Evolutionary conservation across 2,329 filamentous ascomycete species (phyloP), one percentile per base, ranked within the genome.

Genomic region (Dactylellina haptotyla): DNA sequence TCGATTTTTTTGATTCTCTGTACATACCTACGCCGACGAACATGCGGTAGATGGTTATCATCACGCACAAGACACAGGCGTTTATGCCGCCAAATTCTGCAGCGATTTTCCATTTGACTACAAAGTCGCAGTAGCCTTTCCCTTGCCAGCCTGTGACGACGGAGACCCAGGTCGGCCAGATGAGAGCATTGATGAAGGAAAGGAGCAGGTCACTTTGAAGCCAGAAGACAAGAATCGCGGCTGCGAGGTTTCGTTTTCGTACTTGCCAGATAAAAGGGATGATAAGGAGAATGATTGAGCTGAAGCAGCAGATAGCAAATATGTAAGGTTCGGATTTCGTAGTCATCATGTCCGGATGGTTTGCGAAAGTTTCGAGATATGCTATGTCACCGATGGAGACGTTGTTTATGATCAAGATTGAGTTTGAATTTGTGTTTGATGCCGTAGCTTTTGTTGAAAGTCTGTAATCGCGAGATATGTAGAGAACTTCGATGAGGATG

Each of bases 141-240:
- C 89, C 89, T 67, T 84, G 79, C 84, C 84, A 91, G 84, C 75
- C 67, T 2, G 45, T 63, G n/a, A 85, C 87, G 4, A 80, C 79
- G 10, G 85, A 77, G 75, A 89, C 81, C 75, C 89, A 86, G 5
- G 82, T 85, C 0, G 85, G 84, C 89, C 89, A 91, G 72, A 90
- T 84, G 54, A 89, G 79, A 1, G 87, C 82, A 77, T 91, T 90
- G 81, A 87, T 79, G 75, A 87, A 83, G 75, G 83, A 85, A 78
- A 85, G 83, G 59, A 88, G 64, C 76, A 89, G 89, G 67, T 84
- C 79, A n/a, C 87, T 66, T 23, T 85, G 80, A 59, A 86, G 80
- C 83, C 86, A 89, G 56, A 82, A 78, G 53, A 88, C 84, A 34
- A 90, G 82, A 28, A 83, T 84, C 16, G 83, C 83, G 4, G 87